Base-by-base conservation (phyloP, 441 rosid genomes). In the Rhodomyrtus psidioides region DNA sequence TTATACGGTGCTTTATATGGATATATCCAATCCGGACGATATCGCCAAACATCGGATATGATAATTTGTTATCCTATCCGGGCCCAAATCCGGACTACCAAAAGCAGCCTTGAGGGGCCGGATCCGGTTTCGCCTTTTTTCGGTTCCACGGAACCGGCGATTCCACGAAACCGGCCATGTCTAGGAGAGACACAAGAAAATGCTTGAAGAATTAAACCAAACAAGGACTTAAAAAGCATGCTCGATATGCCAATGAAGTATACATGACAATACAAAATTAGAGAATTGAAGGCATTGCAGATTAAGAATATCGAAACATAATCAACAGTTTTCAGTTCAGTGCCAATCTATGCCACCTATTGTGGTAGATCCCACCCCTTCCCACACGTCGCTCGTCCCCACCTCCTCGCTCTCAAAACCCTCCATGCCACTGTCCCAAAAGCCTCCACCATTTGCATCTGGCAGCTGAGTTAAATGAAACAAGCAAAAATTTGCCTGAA, bases 341-440 rank as follows among this genome's bases (percentile, higher is more conserved):
- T 94, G 96, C 96, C 97, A 94, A 53, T 95, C 96, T 56, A 93
- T 88, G 86, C 92, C 98, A 44, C 98, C 98, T 9, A 90, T 88
- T 9, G 97, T 97, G 55, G 97, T 92, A 23, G 96, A 91, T 81
- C 98, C 98, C 27, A 97, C 95, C 27, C 98, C 98, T 94, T 97
- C 99, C 99, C 98, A 96, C n/a, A 89, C 89, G 89, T 96, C 97
- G 83, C 93, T 90, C 39, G 44, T 88, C 17, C 98, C 98, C 12
- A 95, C 98, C 93, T 93, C 98, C 85, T 94, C 99, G 0, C 89
- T 87, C 86, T 97, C 98, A 85, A 96, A 90, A 81, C 99, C 99
- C 91, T 94, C 97, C 99, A 95, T 95, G 86, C 92, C 93, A 70
- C 90, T 24, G 87, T 94, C 98, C 99, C 98, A 97, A 94, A 97